Evolutionary conservation across 2,329 filamentous ascomycete genomes (phyloP).

Genomic region (Colletotrichum brevisporum): DNA sequence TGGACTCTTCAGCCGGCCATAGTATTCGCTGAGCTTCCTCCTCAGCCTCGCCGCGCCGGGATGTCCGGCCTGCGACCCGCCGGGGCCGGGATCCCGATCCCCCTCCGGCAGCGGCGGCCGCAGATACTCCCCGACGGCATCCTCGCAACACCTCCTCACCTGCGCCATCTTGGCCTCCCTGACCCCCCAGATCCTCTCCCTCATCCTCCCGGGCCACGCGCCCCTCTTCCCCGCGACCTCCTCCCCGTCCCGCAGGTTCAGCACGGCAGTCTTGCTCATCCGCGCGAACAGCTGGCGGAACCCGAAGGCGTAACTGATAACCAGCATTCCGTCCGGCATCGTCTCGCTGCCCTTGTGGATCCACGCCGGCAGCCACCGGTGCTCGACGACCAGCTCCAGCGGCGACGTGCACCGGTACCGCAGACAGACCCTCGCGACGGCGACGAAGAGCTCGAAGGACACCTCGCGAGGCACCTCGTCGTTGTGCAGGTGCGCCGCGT

Average conservation of each 20-base stretch:
- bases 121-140: slow-evolving; percentile 62
- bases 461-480: slow-evolving; percentile 61
- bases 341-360: slow-evolving; percentile 62
- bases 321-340: slow-evolving; percentile 63
- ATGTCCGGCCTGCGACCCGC: too few species aligned
- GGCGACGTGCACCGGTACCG: slow-evolving; percentile 67
- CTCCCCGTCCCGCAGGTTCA: slow-evolving; percentile 60
- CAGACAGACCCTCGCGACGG: slow-evolving; percentile 65
- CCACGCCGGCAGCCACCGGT: slow-evolving; percentile 67
- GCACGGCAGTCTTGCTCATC: slow-evolving; percentile 63
- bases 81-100: too few species aligned
- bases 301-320: slow-evolving; percentile 69
- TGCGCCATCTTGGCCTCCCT: slow-evolving; percentile 65
- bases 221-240: slow-evolving; percentile 55
- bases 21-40: slow-evolving; percentile 41
- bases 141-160: slow-evolving; percentile 61
- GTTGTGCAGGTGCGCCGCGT: slow-evolving; percentile 66
- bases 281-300: slow-evolving; percentile 62
- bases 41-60: slow-evolving; percentile 50
- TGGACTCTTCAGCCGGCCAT: slow-evolving; percentile 5
- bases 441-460: slow-evolving; percentile 64
- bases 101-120: slow-evolving; percentile 32
- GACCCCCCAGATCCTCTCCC: slow-evolving; percentile 63
- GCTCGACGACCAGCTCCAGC: slow-evolving; percentile 64
- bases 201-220: slow-evolving; percentile 62